Base-by-base conservation (phyloP, 1,284 basidiomycete species). In the Tranzscheliella williamsii region DNA sequence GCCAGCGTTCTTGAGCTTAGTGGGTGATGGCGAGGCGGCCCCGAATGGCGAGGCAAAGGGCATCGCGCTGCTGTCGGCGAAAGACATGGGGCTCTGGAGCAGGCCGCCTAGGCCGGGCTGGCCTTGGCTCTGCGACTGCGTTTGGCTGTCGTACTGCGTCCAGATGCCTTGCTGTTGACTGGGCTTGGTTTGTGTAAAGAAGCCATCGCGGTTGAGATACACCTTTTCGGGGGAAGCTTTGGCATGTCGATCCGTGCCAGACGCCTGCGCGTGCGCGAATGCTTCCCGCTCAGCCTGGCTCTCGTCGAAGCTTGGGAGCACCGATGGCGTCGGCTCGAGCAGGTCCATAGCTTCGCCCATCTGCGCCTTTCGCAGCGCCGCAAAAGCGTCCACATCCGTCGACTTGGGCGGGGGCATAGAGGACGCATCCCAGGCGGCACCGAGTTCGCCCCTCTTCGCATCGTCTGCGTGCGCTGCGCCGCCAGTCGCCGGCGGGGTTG, bases 171-270 rank as follows among this genome's bases (percentile, higher is more conserved):
- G 29, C 34, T 45, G 47, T 43, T 52, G 37, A 24, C 56, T 43
- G 12, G 69, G 72, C 51, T 66, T 71, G 24, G 72, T 75, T 50
- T 75, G 72, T 1, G 72, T 75, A 29, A 72, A 73, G 41, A 73
- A 75, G 6, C 72, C 72, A 12, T 73, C 68, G 17, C 53, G 43
- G 33, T 75, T 75, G 47, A 75, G 50, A 44, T 75, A 75, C 54
- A 70, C 52, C 45, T 62, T 56, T 27, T 57, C 55, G 2, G 46
- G 55, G 16, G 16, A 17, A 2, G 11, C 21, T 3, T 9, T 17
- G n/a, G 27, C 18, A 33, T 18, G 18, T 13, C 26, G 35, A 15
- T 47, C 38, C 15, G 38, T 38, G n/a, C n/a, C n/a, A n/a, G n/a
- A n/a, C n/a, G n/a, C n/a, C 33, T 57, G 46, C 15, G 50, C 54